Evolutionary conservation across 768 basidiomycete genomes (phyloP).

Genomic region (Panaeolus cyanescens): DNA sequence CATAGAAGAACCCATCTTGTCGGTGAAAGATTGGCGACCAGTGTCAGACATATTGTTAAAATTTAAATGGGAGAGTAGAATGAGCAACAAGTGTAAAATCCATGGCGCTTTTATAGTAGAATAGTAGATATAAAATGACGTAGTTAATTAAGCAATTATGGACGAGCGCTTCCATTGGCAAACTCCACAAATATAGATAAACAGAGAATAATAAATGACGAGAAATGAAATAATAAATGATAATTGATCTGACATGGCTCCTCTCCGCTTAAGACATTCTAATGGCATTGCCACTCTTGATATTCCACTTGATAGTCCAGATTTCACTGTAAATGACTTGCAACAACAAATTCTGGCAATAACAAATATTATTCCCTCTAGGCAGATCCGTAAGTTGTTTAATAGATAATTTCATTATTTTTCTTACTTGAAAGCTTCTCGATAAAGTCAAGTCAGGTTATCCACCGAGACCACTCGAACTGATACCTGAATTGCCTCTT

Average conservation of each 20-base stretch:
- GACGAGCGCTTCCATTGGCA: neutral
- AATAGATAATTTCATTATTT: neutral
- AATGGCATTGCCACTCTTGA: constrained; percentile 81
- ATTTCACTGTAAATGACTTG: constrained; percentile 71
- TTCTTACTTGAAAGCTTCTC: constrained; percentile 1
- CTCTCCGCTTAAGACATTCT: constrained; percentile 81
- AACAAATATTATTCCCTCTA: constrained; percentile 72
- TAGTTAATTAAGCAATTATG: neutral
- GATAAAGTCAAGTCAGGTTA: constrained; percentile 78
- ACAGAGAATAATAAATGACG: constrained; percentile 22
- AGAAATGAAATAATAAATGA: too few species aligned
- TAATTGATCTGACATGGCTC: too few species aligned
- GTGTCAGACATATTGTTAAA: constrained; percentile 51
- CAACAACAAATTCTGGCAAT: constrained; percentile 67
- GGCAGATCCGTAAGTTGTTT: constrained; percentile 70
- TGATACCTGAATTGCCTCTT: constrained; percentile 74
- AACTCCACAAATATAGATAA: constrained; percentile 8
- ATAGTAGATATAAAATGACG: constrained; percentile 6
- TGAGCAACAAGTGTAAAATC: neutral
- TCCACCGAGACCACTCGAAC: constrained; percentile 73
- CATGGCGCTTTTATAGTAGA: neutral
- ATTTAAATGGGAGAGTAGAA: constrained; percentile 2
- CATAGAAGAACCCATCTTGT: constrained; percentile 51
- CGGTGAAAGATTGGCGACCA: constrained; percentile 58
- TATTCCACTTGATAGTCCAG: constrained; percentile 52